These are phyloP conservation scores for Daedaleopsis sinensis DNA, from an alignment of 768 basidiomycete genomes.

Conservation along the genomic window DNA sequence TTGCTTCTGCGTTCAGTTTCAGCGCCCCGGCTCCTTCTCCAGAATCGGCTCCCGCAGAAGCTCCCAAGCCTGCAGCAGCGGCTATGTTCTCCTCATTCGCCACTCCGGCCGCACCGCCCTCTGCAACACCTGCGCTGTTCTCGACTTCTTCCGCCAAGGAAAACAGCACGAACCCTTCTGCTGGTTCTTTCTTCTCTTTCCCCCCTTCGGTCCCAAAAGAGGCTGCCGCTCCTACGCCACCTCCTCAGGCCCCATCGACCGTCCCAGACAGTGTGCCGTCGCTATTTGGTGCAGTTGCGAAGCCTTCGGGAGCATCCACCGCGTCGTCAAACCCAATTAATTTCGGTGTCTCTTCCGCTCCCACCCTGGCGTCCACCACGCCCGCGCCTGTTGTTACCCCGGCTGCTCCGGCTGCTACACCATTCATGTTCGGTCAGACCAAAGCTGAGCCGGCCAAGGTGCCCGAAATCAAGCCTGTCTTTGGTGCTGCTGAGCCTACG, in stretches of 20 bases:
- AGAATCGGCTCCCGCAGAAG: constrained; percentile 7
- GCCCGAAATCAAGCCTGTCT: constrained; percentile 15
- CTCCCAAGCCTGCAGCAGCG: constrained; percentile 5
- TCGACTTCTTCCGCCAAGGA: constrained; percentile 4
- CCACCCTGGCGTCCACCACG: background rate
- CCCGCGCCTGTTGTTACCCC: background rate
- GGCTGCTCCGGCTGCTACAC: constrained; percentile 6
- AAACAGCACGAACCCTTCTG: background rate
- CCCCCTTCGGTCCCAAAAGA: background rate
- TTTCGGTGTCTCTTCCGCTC: constrained; percentile 11
- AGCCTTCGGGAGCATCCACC: constrained; percentile 9
- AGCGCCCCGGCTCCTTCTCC: background rate
- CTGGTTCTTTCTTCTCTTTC: constrained; percentile 2
- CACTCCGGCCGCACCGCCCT: background rate
- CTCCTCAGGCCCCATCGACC: background rate
- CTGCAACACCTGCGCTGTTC: constrained; percentile 1
- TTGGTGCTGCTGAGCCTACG: constrained; percentile 13
- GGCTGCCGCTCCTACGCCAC: background rate
- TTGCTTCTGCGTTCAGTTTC: constrained; percentile 1
- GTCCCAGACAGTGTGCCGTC: constrained; percentile 5
- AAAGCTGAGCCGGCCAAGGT: constrained; percentile 17
- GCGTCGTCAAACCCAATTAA: constrained; percentile 12
- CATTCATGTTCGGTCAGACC: constrained; percentile 27
- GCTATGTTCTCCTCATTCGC: constrained; percentile 9
- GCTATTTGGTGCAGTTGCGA: constrained; percentile 11